Evolutionary conservation across 345 rosid species (phyloP).

Genomic region (Eucalyptus tenuipes): DNA sequence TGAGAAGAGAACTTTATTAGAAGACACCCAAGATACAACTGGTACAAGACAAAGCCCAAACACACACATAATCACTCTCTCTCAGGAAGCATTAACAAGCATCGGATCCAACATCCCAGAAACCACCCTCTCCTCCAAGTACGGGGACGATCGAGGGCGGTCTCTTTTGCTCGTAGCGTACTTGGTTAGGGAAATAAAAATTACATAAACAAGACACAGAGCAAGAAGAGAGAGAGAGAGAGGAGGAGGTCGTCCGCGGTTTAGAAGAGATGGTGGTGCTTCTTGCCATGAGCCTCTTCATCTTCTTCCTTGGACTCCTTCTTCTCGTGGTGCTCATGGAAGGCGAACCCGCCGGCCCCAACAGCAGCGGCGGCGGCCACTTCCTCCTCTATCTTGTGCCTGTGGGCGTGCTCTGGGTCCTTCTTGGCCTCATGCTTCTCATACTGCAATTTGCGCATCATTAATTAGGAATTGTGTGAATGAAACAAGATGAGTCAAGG

Average conservation of each 20-base stretch:
- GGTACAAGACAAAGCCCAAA: not conserved
- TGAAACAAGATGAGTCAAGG: not conserved
- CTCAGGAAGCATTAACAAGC: not conserved
- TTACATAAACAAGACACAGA: not conserved
- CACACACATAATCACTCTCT: not conserved
- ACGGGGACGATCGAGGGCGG: not conserved
- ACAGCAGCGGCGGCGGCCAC: constrained; percentile 30
- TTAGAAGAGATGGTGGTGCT: constrained; percentile 33
- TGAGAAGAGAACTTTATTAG: not conserved
- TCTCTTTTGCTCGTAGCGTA: not conserved
- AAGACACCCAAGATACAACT: not conserved
- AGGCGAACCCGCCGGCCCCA: constrained; percentile 30
- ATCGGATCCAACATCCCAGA: not conserved
- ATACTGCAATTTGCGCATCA: constrained; percentile 1
- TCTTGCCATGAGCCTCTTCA: constrained; percentile 32
- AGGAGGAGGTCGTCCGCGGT: not conserved
- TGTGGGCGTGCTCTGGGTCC: constrained; percentile 52
- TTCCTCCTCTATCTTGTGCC: constrained; percentile 53
- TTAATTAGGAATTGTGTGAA: not conserved
- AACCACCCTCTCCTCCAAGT: not conserved
- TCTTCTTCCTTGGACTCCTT: constrained; percentile 27
- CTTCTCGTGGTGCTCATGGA: constrained; percentile 60
- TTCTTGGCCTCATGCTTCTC: constrained; percentile 39
- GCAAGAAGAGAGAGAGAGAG: not conserved
- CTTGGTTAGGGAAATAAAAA: not conserved